Base-by-base conservation (phyloP, 2,329 filamentous ascomycete genomes). In the Fusarium mangiferae region DNA sequence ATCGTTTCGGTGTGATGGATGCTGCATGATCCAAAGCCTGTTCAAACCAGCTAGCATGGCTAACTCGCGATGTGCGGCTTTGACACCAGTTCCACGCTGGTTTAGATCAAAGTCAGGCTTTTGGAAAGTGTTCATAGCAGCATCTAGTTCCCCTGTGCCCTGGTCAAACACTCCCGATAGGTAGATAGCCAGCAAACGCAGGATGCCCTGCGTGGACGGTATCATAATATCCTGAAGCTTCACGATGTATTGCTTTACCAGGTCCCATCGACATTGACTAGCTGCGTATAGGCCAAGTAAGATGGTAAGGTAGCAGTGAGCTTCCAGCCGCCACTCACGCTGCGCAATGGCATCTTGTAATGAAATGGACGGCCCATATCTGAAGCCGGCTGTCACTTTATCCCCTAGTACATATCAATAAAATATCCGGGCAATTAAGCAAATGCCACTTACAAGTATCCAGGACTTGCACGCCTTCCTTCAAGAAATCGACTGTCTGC, bases 121-220 rank as follows among this genome's bases (percentile, higher is more conserved):
- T 68, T 89, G 87, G 81, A 94, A 98, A 15, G 92, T 87, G 7
- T 84, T 76, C 20, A 95, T 83, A 7, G 96, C 95, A 5, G 84
- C 83, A n/a, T 89, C 84, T 4, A 96, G 86, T 72, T 94, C 87
- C 22, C 94, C 95, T 10, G 88, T 91, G 24, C 92, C 93, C 83
- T 98, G 96, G 59, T 91, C 86, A 75, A 94, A 92, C 13, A 93
- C 88, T 1, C 93, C 95, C 2, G 88, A 86, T 24, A 98, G 89
- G 81, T 98, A 98, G 48, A 89, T 84, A 12, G 89, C 86, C 49
- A 93, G 85, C 39, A 90, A 51, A 38, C 77, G 77, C 26, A 84
- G 66, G 5, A 85, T 85, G 72, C 78, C 84, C 79, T 84, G 85
- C 69, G 77, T 83, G 70, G 80, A 81, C 38, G 82, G 81, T 49